Evolutionary conservation across 306 rosid genomes (phyloP).

Genomic region (Begonia masoniana): DNA sequence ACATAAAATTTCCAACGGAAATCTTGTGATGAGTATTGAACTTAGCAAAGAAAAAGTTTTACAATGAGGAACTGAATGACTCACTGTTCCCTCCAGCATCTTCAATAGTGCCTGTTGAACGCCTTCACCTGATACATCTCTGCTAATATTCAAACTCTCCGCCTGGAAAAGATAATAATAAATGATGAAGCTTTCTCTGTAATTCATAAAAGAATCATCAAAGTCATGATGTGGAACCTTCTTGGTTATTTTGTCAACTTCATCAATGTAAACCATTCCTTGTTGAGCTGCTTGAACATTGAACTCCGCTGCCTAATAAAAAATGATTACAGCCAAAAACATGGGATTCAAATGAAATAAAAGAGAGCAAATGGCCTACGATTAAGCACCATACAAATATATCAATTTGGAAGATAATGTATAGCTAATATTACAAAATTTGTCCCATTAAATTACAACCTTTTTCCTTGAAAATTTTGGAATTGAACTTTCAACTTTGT

Average conservation of each 20-base stretch:
- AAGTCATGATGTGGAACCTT: slow-evolving; percentile 36
- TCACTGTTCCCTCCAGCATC: slow-evolving; percentile 99
- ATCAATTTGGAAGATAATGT: no score
- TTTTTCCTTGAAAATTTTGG: no score
- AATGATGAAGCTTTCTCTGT: slow-evolving; percentile 10
- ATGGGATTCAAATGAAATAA: no score
- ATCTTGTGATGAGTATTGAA: no score
- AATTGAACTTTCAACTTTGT: no score
- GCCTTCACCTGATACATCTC: slow-evolving; percentile 98
- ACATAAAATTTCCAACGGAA: no score
- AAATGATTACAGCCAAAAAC: neutral
- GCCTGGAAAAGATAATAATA: slow-evolving; percentile 37
- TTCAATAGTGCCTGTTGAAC: slow-evolving; percentile 95
- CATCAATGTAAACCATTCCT: slow-evolving; percentile 93
- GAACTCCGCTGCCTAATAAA: slow-evolving; percentile 81
- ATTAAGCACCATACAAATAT: no score
- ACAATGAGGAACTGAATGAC: slow-evolving; percentile 14
- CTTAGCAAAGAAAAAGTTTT: neutral
- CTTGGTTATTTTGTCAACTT: slow-evolving; percentile 99
- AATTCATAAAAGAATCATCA: slow-evolving; percentile 5
- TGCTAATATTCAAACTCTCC: slow-evolving; percentile 82
- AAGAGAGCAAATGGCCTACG: no score
- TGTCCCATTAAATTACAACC: no score
- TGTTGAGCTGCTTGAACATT: slow-evolving; percentile 98
- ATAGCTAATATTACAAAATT: no score